Evolutionary conservation across 768 basidiomycete species (phyloP).

Genomic region (Roridomyces roridus): DNA sequence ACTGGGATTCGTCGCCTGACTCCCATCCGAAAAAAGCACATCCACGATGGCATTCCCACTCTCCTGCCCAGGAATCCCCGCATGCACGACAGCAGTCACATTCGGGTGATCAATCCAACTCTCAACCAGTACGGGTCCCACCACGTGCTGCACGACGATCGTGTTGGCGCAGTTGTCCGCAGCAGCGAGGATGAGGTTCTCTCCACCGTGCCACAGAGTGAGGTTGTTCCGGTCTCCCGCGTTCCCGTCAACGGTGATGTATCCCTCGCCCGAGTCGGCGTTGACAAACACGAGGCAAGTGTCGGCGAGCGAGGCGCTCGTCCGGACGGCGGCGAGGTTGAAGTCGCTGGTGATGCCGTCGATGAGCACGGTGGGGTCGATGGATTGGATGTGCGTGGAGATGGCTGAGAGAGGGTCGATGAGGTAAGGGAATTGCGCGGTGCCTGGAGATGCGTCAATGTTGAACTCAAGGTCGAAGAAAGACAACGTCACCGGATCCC

Average conservation of each 20-base stretch:
- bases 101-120: conserved; percentile 71
- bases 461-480: no score
- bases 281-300: conserved; percentile 36
- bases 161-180: conserved; percentile 62
- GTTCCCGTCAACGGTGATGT: conserved; percentile 46
- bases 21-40: conserved; percentile 58
- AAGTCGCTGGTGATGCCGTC: conserved; percentile 36
- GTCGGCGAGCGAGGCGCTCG: conserved; percentile 30
- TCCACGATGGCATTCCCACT: conserved; percentile 64
- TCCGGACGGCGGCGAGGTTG: conserved; percentile 30
- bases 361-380: conserved; percentile 28
- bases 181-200: conserved; percentile 48
- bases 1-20: conserved; percentile 49
- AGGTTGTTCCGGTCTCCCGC: conserved; percentile 38
- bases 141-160: conserved; percentile 65
- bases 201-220: conserved; percentile 47
- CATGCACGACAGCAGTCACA: conserved; percentile 45
- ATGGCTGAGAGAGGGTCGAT: conserved; percentile 30
- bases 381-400: conserved; percentile 27
- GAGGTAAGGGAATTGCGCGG: conserved; percentile 39
- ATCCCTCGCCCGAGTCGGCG: conserved; percentile 50
- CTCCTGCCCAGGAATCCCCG: conserved; percentile 63
- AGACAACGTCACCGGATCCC: conserved; percentile 3
- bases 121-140: conserved; percentile 63
- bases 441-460: conserved; percentile 35